Base-by-base conservation (phyloP, 805 yeast species). In the Saccharomycopsis olivae region DNA sequence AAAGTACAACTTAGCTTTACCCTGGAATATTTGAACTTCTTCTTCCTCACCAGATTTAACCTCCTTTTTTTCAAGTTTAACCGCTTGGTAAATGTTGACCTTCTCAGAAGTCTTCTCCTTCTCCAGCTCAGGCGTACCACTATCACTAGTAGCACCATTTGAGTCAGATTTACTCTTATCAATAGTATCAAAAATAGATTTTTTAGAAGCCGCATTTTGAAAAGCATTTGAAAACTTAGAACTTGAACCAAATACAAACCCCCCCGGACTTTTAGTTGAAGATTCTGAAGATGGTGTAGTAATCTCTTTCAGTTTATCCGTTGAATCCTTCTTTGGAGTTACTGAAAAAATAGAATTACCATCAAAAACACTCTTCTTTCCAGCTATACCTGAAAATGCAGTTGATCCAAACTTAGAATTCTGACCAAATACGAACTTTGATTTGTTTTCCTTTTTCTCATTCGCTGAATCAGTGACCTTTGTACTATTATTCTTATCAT, bases 31-130 rank as follows among this genome's bases (percentile, higher is more conserved):
- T 0, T 82, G 72, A 25, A 65, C 65, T 55, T 92, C 98, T 41
- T 74, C 67, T 57, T 92, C 98, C 58, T 92, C 98, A 1, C 97
- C 98, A 0, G 97, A 86, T 43, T 75, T 69, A 9, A 78, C 62
- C 3, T 70, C 71, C 48, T 73, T 74, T 51, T 70, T 75, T 36
- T 68, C 69, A 33, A 80, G 60, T 42, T 77, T 82, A 5, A 83
- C 77, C 47, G 69, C 73, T 51, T 68, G 68, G 14, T 28, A 28
- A 15, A 10, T 8, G 14, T 28, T 28, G 53, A 65, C 40, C 3
- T 45, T 31, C 4, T 33, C 3, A 19, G 21, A 3, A 32, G 35
- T 17, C 13, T 35, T 29, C 18, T 23, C 49, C 30, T 59, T 60
- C 15, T 50, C 53, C 25, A 49, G 43, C 16, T 55, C 56, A 29